These are phyloP conservation scores for Hydrangea macrophylla DNA, from an alignment of 148 eudicot genomes.

Conservation along the genomic window DNA sequence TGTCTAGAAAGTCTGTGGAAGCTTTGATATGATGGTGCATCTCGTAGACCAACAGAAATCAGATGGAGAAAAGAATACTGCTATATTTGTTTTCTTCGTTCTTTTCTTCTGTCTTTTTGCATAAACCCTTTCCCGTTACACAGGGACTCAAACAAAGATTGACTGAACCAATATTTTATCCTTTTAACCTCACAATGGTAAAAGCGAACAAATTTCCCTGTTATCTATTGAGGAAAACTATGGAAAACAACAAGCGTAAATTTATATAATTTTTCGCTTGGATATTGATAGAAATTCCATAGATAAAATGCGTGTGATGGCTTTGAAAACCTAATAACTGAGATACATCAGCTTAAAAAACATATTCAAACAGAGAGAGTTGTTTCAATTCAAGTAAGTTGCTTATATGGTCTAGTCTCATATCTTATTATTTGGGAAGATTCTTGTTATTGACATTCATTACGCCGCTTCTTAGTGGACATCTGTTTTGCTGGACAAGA, in stretches of 20 bases:
- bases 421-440: no score
- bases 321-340: conserved; percentile 33
- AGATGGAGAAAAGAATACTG: background rate
- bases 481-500: background rate
- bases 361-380: conserved; percentile 67
- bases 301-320: conserved; percentile 38
- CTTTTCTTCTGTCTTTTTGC: background rate
- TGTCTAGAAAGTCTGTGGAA: background rate
- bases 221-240: background rate
- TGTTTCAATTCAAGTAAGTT: conserved; percentile 50
- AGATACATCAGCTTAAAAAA: conserved; percentile 51
- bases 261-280: conserved; percentile 8
- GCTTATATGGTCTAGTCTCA: background rate
- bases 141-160: background rate
- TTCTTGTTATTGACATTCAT: no score
- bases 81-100: background rate
- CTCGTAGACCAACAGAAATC: background rate
- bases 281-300: conserved; percentile 16
- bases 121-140: background rate
- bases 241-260: background rate
- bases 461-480: background rate
- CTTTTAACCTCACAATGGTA: background rate
- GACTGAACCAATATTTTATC: background rate
- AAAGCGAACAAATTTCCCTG: background rate
- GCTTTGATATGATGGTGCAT: background rate